Percentiles rank a stretch among this genome's conserved stretches.
These are phyloP conservation scores for Sugiyamaella xylanicola DNA, from an alignment of 1,139 yeast species.

Conservation along the genomic window DNA sequence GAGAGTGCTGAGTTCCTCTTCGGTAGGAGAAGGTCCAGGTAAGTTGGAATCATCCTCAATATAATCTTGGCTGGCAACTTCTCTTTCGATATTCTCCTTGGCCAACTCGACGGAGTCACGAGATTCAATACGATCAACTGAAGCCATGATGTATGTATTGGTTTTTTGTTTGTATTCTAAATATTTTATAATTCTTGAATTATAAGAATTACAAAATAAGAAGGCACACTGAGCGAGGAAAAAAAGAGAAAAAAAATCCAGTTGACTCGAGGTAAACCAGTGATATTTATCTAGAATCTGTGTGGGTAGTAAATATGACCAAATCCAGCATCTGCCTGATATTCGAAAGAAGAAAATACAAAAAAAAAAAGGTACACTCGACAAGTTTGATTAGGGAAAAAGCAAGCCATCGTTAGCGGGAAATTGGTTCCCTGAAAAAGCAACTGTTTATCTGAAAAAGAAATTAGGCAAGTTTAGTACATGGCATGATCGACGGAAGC, in stretches of 20 bases:
- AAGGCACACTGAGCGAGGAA: neutral
- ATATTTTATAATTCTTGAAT: neutral
- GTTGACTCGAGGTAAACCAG: neutral
- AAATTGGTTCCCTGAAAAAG: neutral
- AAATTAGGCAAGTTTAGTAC: neutral
- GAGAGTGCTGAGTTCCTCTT: conserved; percentile 50
- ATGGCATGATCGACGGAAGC: neutral
- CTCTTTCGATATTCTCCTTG: conserved; percentile 11
- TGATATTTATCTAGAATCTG: neutral
- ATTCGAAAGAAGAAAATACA: neutral
- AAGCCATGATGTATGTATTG: conserved; percentile 4
- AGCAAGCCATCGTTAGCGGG: neutral
- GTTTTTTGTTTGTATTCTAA: neutral
- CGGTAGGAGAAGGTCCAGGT: conserved; percentile 45
- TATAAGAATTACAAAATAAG: conserved; percentile 1
- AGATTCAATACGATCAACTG: conserved; percentile 7
- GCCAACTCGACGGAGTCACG: conserved; percentile 11
- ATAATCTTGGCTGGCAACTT: neutral
- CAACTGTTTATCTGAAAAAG: neutral
- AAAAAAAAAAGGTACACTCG: neutral
- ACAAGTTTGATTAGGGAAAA: neutral
- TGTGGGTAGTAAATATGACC: neutral
- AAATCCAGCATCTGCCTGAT: neutral
- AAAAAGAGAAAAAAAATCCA: neutral
- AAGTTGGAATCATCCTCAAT: conserved; percentile 34